Conservation (phyloP, 257 asterid species). For the Salvia miltiorrhiza region DNA sequence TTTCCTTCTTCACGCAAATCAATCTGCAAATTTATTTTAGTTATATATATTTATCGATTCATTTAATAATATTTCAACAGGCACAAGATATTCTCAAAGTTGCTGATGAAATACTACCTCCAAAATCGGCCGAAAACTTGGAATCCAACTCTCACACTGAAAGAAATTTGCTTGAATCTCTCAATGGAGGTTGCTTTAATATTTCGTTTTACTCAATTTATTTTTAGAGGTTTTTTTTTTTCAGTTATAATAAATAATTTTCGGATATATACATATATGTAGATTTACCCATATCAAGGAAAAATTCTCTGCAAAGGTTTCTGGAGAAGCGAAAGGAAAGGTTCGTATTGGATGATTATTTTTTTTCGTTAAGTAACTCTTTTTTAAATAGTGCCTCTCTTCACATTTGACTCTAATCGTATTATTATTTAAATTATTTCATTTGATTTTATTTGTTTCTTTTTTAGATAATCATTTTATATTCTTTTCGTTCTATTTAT, state of each 20-base stretch:
- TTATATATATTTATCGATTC: background rate
- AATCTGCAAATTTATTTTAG: background rate
- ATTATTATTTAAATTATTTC: too few relatives aligned
- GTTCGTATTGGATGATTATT: conserved; percentile 5
- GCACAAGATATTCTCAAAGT: conserved; percentile 31
- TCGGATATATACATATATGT: too few relatives aligned
- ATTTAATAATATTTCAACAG: conserved; percentile 10
- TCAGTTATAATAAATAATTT: background rate
- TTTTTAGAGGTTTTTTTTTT: background rate
- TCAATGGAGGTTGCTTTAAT: conserved; percentile 19
- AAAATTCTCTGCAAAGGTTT: conserved; percentile 36
- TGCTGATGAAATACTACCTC: conserved; percentile 20
- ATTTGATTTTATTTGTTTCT: too few relatives aligned
- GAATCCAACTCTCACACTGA: background rate
- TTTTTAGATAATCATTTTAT: too few relatives aligned
- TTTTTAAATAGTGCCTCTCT: too few relatives aligned
- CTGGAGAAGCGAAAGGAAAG: conserved; percentile 38
- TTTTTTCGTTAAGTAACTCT: too few relatives aligned
- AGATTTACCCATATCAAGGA: conserved; percentile 37
- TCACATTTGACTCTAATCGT: too few relatives aligned
- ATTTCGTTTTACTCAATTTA: background rate
- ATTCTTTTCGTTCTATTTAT: too few relatives aligned
- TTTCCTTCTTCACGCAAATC: background rate
- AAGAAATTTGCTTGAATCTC: conserved; percentile 20
- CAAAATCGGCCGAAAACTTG: background rate